A percentile compares a stretch with the other conserved stretches of the same genome.
phyloP scores from a whole-genome alignment of 2,329 filamentous ascomycete species.

The Fusarium xylarioides region DNA sequence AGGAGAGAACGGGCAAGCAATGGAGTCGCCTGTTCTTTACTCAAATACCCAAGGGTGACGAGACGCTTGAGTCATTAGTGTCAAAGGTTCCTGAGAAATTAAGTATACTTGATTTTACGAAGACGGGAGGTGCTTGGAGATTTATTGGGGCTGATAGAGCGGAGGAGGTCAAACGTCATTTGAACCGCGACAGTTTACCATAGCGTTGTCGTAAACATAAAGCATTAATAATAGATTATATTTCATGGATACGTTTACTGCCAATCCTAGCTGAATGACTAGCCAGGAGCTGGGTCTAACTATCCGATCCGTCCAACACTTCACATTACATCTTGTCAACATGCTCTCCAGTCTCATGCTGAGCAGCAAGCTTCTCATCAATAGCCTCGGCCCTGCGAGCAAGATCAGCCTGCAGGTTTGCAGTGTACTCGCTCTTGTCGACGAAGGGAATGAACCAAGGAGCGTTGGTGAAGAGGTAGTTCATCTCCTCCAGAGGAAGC shows the following conservation, averaged over 20 bases:
- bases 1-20: constrained; percentile 59
- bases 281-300: neutral
- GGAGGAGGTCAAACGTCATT: neutral
- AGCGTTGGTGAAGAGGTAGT: constrained; percentile 21
- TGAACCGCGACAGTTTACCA: constrained; percentile 40
- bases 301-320: neutral
- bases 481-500: constrained; percentile 74
- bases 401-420: constrained; percentile 55
- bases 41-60: neutral
- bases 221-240: neutral
- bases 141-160: constrained; percentile 4
- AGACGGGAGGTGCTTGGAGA: constrained; percentile 1
- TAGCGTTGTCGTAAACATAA: constrained; percentile 51
- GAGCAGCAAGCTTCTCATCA: constrained; percentile 13
- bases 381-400: constrained; percentile 60
- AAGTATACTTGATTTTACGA: neutral
- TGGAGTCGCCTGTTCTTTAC: constrained; percentile 32
- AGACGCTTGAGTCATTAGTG: neutral
- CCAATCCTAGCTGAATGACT: neutral
- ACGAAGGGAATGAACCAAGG: constrained; percentile 19
- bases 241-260: neutral
- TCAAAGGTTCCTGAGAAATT: neutral
- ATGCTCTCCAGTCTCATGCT: constrained; percentile 13
- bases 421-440: constrained; percentile 8
- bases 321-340: neutral